Base-by-base conservation (phyloP, 345 rosid species). In the Acer negundo region DNA sequence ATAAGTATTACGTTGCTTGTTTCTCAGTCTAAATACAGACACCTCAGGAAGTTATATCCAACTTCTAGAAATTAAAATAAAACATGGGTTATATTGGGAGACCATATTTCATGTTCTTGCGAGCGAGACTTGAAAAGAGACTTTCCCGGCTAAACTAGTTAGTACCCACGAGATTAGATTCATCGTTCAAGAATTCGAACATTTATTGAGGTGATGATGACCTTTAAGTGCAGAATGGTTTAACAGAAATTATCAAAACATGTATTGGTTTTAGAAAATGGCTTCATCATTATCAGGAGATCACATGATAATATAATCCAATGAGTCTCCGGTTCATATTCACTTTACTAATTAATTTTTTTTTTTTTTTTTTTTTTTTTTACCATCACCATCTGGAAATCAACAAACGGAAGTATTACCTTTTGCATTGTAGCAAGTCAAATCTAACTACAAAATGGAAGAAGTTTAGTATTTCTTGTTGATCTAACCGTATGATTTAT, bases 1-100 rank as follows among this genome's bases (percentile, higher is more conserved):
- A 44, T 0, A 70, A 51, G 31, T 40, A 23, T 69, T 74, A 24
- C 73, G 77, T 78, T 73, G 59, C 62, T 72, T 67, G 77, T 53
- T 56, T 20, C 53, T 42, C 13, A 28, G 15, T 35, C 35, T 31
- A 24, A 23, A 1, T 63, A 42, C 67, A 10, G 53, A 44, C 20
- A 10, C 56, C 53, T 44, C 1, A 44, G 31, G 61, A 76, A 20
- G 56, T 51, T 20, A 58, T 76, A 44, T 44, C 22, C 7, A 38
- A 40, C 51, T 40, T n/a, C 26, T 67, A 56, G 62, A 56, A 56
- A n/a, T 56, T 56, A 56, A 49, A 49, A 13, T 15, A 4, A 49
- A 49, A 49, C 55, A 13, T 49, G 55, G 6, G 55, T 13, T 19
- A 19, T 7, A 8, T 42, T 42, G 35, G 6, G 35, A 31, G 35